Base-by-base conservation (phyloP, 73 alveolate genomes). In the Paramecium sonneborni region DNA sequence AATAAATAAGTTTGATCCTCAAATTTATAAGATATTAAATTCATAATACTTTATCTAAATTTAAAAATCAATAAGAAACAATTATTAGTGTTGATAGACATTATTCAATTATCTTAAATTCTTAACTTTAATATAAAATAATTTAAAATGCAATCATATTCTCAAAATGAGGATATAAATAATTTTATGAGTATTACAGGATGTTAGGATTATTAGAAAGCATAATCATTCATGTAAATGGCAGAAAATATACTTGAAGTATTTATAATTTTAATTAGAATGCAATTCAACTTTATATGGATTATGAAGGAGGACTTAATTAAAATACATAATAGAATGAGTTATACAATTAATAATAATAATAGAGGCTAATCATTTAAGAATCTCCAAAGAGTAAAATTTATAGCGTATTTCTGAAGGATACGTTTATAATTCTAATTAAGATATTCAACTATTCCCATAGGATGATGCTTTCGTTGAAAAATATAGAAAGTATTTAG, bases 181-280 rank as follows among this genome's bases (percentile, higher is more conserved):
- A 62, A 26, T 15, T 79, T 79, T 20, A 79, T 79, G 70, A 76
- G 44, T 7, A 24, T 79, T 23, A 79, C 90, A 3, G 69, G 72
- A 10, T 79, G 90, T 43, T 38, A 43, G 14, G 76, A 79, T 20
- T 39, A 21, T 24, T 1, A 79, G 72, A 79, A 79, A 39, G 90
- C 90, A 38, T 6, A 3, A 21, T 44, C 46, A 3, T 79, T 41
- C 76, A 23, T 79, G n/a, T 44, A 79, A 34, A 79, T 79, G 90
- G 90, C 76, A n/a, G 41, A 39, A 21, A 46, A 46, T 24, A 79
- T 41, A n/a, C 90, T 79, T 24, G 90, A 79, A 12, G 86, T 72
- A 34, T 72, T 72, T 1, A n/a, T n/a, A 14, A 15, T 5, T 15
- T 35, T 72, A 21, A n/a, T 35, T 32, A 72, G 86, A 21, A 10